Evolutionary conservation across 2,329 filamentous ascomycete species (phyloP), one percentile per base, ranked within the genome.

Genomic region (Sphaceloma murrayae): DNA sequence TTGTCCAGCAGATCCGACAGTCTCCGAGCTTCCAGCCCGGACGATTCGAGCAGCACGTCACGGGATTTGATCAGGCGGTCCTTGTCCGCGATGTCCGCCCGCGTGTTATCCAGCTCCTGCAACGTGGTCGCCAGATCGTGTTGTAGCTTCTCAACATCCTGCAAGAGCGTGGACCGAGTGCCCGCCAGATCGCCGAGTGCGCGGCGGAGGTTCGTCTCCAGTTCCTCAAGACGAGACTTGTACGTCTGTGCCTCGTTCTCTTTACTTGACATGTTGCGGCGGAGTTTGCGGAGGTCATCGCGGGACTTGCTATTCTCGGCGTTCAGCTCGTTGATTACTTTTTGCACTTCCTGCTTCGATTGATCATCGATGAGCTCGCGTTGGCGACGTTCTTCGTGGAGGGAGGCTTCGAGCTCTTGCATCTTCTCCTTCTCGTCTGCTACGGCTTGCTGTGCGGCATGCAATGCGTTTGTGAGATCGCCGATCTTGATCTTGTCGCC

Each of bases 401-500:
- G 73, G n/a, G 81, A 77, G 50, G 79, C 74, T 47, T 71, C 67
- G 26, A 70, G 55, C 48, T 71, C 67, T 18, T 61, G 61, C 48
- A 66, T 56, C 43, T 65, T 79, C 49, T 95, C 88, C 62, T 82
- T 83, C 62, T 94, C 87, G 42, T 91, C 87, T 46, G 82, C 77
- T n/a, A 94, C 67, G 38, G 70, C 77, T 56, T 86, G 78, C 59
- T 93, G 83, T n/a, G 79, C 75, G 46, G 78, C 82, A 54, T 85
- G 83, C 27, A 95, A 67, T 10, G 81, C 78, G 6, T 85, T 84
- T 58, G 96, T 88, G 5, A 96, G 71, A 57, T 96, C 87, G 27
- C 89, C 86, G 56, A 98, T 96, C 64, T 87, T 88, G 60, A 98
- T 94, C 72, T 98, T 98, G 68, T 98, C 91, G 13, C 77, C 78